phyloP scores from a whole-genome alignment of 768 basidiomycete species.

The Tulasnella sp. region DNA sequence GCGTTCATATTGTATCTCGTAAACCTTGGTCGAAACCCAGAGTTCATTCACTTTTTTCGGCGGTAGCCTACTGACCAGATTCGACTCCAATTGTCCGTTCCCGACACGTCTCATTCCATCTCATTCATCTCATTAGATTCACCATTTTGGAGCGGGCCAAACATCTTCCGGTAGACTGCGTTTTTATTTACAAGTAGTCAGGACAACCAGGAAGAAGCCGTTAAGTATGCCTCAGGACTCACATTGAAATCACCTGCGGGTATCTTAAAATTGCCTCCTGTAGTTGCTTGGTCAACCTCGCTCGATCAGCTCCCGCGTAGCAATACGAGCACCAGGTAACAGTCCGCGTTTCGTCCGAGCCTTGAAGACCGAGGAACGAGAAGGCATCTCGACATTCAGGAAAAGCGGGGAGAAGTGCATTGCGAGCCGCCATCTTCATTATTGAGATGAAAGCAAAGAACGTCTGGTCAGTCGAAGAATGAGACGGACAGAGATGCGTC shows the following conservation, averaged over 20 bases:
- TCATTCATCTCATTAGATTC: neutral
- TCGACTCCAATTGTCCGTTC: too few relatives aligned
- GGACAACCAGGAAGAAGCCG: neutral
- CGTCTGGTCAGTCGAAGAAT: neutral
- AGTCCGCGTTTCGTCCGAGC: neutral
- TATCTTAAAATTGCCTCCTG: neutral
- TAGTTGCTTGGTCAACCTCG: neutral
- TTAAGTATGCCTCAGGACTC: neutral
- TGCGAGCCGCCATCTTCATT: neutral
- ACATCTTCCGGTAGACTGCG: neutral
- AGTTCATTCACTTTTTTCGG: too few relatives aligned
- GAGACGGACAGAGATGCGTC: neutral
- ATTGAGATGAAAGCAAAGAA: neutral
- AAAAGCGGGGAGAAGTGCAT: neutral
- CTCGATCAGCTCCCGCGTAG: slow-evolving; percentile 6
- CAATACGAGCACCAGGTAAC: neutral
- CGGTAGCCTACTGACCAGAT: too few relatives aligned
- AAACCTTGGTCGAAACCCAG: too few relatives aligned
- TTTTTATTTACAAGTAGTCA: neutral
- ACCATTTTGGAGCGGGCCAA: neutral
- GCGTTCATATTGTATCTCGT: too few relatives aligned
- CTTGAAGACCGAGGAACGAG: neutral
- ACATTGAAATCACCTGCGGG: neutral
- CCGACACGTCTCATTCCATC: too few relatives aligned
- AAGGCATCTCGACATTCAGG: neutral